Percentiles rank a stretch among this genome's conserved stretches.
These are phyloP conservation scores for Thamnidium elegans DNA, from an alignment of 192 early-diverging fungal species.

Conservation along the genomic window DNA sequence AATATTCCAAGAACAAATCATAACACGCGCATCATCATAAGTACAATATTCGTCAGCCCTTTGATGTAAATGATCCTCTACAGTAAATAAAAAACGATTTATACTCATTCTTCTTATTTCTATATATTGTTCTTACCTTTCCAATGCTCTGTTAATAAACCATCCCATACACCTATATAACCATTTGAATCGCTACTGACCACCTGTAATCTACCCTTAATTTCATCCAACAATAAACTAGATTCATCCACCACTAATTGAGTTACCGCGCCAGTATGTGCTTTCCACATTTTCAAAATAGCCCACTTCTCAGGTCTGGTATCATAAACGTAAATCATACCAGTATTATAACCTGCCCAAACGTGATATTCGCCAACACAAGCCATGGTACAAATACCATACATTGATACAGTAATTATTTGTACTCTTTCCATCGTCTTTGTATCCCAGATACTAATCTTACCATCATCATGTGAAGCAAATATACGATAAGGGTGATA, in stretches of 20 bases:
- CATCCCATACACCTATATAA: slow-evolving; percentile 73
- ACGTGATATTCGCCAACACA: slow-evolving; percentile 61
- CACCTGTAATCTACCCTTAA: slow-evolving; percentile 50
- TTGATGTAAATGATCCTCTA: slow-evolving; percentile 58
- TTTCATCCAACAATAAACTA: slow-evolving; percentile 36
- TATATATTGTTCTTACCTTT: slow-evolving; percentile 43
- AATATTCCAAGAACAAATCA: slow-evolving; percentile 93
- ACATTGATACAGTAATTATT: slow-evolving; percentile 56
- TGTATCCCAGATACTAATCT: slow-evolving; percentile 68
- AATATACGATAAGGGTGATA: slow-evolving; percentile 49
- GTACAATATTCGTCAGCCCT: slow-evolving; percentile 60
- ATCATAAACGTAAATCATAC: slow-evolving; percentile 76
- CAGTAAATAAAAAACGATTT: not conserved
- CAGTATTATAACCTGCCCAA: slow-evolving; percentile 77
- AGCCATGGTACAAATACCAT: slow-evolving; percentile 62
- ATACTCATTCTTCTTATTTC: not conserved
- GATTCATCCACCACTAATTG: slow-evolving; percentile 57
- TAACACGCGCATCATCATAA: slow-evolving; percentile 63
- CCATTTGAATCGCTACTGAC: slow-evolving; percentile 62
- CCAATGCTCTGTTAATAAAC: slow-evolving; percentile 66
- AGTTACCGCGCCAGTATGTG: slow-evolving; percentile 51
- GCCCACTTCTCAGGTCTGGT: slow-evolving; percentile 48
- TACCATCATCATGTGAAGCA: slow-evolving; percentile 79
- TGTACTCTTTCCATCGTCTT: slow-evolving; percentile 41
- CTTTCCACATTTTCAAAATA: slow-evolving; percentile 67